These are phyloP conservation scores for Trypanosoma lewisi DNA, from an alignment of 208 protist genomes.

Conservation along the genomic window DNA sequence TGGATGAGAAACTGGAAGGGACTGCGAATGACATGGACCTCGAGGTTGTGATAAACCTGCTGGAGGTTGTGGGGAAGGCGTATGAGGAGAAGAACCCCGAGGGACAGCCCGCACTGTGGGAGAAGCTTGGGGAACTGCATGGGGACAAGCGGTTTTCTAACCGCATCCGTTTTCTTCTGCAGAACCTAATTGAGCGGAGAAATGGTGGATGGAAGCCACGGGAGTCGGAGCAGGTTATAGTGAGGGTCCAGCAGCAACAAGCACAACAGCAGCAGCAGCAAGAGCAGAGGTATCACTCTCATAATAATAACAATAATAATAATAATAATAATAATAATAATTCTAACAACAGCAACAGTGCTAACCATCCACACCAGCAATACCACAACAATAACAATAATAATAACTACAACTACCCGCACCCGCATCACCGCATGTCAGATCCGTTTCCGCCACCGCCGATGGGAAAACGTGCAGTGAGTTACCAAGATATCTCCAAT, in stretches of 20 bases:
- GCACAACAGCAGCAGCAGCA: conserved; percentile 22
- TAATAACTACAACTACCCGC: conserved; percentile 17
- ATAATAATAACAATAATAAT: conserved; percentile 19
- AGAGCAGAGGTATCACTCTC: conserved; percentile 6
- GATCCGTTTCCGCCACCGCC: conserved; percentile 10
- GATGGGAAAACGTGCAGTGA: conserved; percentile 9
- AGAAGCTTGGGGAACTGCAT: conserved; percentile 40
- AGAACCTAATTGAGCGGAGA: conserved; percentile 79
- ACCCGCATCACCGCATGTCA: conserved; percentile 18
- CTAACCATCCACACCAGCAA: conserved; percentile 21
- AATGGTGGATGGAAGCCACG: conserved; percentile 66
- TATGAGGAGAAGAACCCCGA: conserved; percentile 57
- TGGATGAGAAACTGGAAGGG: conserved; percentile 25
- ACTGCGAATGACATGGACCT: conserved; percentile 60
- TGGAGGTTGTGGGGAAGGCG: conserved; percentile 79
- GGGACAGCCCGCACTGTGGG: conserved; percentile 36
- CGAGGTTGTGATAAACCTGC: conserved; percentile 77
- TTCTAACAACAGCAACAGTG: conserved; percentile 14
- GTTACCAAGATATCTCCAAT: conserved; percentile 24
- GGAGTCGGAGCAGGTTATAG: conserved; percentile 30
- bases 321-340: conserved; percentile 21
- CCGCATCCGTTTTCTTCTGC: conserved; percentile 82
- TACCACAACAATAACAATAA: conserved; percentile 21
- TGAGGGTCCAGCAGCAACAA: conserved; percentile 23
- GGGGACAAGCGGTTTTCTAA: conserved; percentile 59